Conservation (phyloP, 2,329 filamentous ascomycete species). For the Diatrype stigma region DNA sequence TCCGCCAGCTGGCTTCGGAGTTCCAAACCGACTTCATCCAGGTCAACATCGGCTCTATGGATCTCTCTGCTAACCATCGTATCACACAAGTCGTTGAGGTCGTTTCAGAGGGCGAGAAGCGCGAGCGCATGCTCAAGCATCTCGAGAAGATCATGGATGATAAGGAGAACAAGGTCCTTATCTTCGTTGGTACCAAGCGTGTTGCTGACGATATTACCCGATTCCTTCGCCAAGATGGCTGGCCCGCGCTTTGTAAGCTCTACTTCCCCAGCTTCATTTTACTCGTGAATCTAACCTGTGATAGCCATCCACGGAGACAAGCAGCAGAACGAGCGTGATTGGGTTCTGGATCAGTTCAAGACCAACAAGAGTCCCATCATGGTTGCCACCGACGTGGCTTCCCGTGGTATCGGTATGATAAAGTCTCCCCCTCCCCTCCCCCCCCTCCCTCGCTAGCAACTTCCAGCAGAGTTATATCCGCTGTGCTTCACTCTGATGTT, state of each 20-base stretch:
- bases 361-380: conserved; percentile 99
- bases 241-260: conserved; percentile 89
- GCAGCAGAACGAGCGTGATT: conserved; percentile 98
- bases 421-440: conserved; percentile 52
- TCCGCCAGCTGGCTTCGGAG: conserved; percentile 83
- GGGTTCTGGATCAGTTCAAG: conserved; percentile 99
- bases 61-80: conserved; percentile 93
- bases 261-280: conserved; percentile 37
- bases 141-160: conserved; percentile 97
- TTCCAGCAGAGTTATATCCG: conserved; percentile 54
- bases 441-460: conserved; percentile 39
- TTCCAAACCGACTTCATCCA: conserved; percentile 96
- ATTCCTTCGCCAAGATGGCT: conserved; percentile 95
- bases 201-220: conserved; percentile 97
- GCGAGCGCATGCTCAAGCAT: conserved; percentile 94
- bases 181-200: conserved; percentile 92
- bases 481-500: conserved; percentile 89
- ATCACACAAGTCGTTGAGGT: conserved; percentile 98
- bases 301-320: conserved; percentile 97
- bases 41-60: conserved; percentile 96
- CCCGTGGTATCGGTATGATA: conserved; percentile 98
- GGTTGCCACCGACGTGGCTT: conserved; percentile 99
- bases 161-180: conserved; percentile 89
- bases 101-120: conserved; percentile 94
- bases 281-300: conserved; percentile 38